Percentiles rank a stretch among this genome's conserved stretches.
phyloP scores from a whole-genome alignment of 768 basidiomycete genomes.

The Plicaturopsis crispa region DNA sequence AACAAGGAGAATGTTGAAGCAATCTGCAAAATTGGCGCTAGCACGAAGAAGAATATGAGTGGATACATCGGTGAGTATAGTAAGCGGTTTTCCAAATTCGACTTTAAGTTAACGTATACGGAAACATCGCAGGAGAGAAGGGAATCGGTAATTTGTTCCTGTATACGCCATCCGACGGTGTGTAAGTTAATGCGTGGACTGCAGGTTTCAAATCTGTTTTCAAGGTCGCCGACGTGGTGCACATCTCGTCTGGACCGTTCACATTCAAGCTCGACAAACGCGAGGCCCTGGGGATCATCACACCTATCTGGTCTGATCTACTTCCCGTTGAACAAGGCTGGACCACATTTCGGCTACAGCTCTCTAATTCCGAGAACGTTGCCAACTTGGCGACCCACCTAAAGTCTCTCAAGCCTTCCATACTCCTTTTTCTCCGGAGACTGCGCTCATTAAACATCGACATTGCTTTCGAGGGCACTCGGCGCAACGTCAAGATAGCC shows the following conservation, averaged over 20 bases:
- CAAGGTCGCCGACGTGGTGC: constrained; percentile 15
- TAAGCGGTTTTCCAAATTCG: not conserved
- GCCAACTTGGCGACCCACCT: constrained; percentile 10
- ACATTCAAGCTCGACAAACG: constrained; percentile 14
- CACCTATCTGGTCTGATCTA: constrained; percentile 7
- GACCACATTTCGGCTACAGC: constrained; percentile 15
- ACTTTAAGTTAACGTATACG: not conserved
- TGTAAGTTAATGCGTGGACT: not conserved
- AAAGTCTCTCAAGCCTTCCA: constrained; percentile 8
- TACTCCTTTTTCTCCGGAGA: constrained; percentile 17
- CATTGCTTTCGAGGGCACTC: not conserved
- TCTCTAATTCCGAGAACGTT: constrained; percentile 3
- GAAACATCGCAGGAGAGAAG: constrained; percentile 21
- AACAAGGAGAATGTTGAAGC: constrained; percentile 12
- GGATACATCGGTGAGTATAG: constrained; percentile 8
- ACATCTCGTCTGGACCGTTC: constrained; percentile 13
- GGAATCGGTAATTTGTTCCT: constrained; percentile 13
- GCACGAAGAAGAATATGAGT: constrained; percentile 13
- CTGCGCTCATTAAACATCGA: constrained; percentile 10
- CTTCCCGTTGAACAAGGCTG: constrained; percentile 7
- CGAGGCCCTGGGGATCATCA: constrained; percentile 16
- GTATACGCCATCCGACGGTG: not conserved
- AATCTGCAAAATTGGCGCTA: constrained; percentile 17
- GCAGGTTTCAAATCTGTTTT: constrained; percentile 20
- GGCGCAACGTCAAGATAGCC: constrained; percentile 4